These are phyloP conservation scores for Boletus sp. DNA, from an alignment of 1,284 basidiomycete genomes.

Conservation along the genomic window DNA sequence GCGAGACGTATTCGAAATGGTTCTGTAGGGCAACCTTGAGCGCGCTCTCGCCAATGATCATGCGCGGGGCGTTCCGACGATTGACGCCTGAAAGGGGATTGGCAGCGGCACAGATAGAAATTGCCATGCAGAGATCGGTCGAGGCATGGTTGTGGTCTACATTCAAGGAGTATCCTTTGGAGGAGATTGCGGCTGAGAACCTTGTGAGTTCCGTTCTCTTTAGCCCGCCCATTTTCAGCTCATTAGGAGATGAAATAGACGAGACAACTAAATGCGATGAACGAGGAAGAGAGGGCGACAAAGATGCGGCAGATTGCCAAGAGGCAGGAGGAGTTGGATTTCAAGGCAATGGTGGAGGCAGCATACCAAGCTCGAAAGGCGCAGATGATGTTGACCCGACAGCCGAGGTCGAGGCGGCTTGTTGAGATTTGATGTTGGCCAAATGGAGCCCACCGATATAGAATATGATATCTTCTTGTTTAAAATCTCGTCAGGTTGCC, in stretches of 20 bases:
- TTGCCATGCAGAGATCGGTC: conserved; percentile 4
- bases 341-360: background rate
- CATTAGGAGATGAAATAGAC: too few species aligned
- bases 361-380: background rate
- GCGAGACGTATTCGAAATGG: conserved; percentile 13
- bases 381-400: background rate
- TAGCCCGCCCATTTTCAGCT: too few species aligned
- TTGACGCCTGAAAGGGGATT: background rate
- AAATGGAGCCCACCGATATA: too few species aligned
- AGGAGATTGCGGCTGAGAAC: conserved; percentile 5
- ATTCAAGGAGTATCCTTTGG: conserved; percentile 7
- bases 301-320: conserved; percentile 1
- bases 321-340: background rate
- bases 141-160: conserved; percentile 9
- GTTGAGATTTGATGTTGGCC: too few species aligned
- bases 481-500: too few species aligned
- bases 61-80: background rate
- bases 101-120: background rate
- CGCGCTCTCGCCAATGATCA: background rate
- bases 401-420: background rate
- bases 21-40: conserved; percentile 6
- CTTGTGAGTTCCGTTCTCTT: background rate
- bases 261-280: conserved; percentile 6
- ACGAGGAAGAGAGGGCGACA: background rate
- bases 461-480: too few species aligned